phyloP scores from a whole-genome alignment of 2,329 filamentous ascomycete genomes.

The Lasiodiplodia sp. region DNA sequence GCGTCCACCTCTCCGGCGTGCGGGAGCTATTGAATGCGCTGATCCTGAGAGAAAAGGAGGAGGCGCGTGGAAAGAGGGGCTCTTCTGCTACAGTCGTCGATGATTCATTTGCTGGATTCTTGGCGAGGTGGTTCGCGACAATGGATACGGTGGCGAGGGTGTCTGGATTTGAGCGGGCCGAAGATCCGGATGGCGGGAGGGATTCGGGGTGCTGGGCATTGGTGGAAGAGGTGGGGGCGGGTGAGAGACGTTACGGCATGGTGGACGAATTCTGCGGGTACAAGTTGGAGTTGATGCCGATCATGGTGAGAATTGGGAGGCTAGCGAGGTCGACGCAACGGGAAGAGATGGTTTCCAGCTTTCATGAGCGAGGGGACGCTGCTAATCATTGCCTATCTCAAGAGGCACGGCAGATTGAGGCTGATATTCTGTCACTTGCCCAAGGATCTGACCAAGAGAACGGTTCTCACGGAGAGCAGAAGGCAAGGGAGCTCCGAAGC shows the following conservation, averaged over 20 bases:
- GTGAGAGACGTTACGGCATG: background rate
- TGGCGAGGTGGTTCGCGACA: constrained; percentile 2
- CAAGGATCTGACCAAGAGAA: no score
- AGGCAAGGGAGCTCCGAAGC: background rate
- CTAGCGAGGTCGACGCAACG: background rate
- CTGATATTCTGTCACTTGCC: background rate
- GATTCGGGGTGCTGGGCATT: background rate
- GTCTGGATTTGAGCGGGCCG: background rate
- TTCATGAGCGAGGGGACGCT: background rate
- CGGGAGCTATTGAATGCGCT: background rate
- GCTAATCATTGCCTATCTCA: background rate
- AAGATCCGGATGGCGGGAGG: no score
- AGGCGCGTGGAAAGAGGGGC: background rate
- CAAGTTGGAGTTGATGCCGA: background rate
- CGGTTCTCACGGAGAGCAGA: background rate
- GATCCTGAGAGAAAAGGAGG: background rate
- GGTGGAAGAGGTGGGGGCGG: background rate
- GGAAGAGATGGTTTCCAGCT: background rate
- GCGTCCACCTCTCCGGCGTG: background rate
- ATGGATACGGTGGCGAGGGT: constrained; percentile 4
- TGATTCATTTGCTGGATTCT: background rate
- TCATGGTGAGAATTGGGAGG: background rate
- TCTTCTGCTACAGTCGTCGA: background rate
- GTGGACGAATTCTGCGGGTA: constrained; percentile 7
- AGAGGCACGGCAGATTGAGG: background rate